phyloP scores from a whole-genome alignment of 345 rosid genomes.

The Camelina hispida region DNA sequence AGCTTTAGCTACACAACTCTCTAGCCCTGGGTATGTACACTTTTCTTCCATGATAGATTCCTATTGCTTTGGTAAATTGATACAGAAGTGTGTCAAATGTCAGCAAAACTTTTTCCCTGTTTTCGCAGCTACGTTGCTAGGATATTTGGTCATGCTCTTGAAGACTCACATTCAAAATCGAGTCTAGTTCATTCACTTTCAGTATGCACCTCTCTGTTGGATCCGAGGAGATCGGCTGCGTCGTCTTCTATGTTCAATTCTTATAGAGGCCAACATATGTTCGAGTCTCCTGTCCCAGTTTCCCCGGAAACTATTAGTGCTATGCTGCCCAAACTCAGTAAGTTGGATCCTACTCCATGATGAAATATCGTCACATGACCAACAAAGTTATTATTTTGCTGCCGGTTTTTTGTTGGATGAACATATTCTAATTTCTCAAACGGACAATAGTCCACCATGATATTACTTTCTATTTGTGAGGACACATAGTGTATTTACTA shows the following conservation, averaged over 20 bases:
- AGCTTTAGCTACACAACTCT: slow-evolving; percentile 86
- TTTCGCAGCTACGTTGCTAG: slow-evolving; percentile 79
- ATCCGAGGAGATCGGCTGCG: slow-evolving; percentile 80
- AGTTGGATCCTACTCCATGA: slow-evolving; percentile 42
- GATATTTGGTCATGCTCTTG: slow-evolving; percentile 94
- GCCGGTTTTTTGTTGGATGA: slow-evolving; percentile 15
- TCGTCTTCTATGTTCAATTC: slow-evolving; percentile 77
- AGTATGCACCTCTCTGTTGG: slow-evolving; percentile 93
- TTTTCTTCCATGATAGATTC: slow-evolving; percentile 26
- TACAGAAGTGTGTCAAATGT: slow-evolving; percentile 17
- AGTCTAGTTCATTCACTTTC: slow-evolving; percentile 93
- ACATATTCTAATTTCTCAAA: slow-evolving; percentile 17
- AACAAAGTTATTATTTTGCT: slow-evolving; percentile 1
- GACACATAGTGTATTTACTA: slow-evolving; percentile 2
- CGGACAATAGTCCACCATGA: background rate
- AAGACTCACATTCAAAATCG: slow-evolving; percentile 87
- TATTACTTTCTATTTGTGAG: slow-evolving; percentile 13
- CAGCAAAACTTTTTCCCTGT: slow-evolving; percentile 22
- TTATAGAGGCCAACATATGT: slow-evolving; percentile 80
- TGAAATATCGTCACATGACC: slow-evolving; percentile 26
- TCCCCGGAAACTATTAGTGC: slow-evolving; percentile 86
- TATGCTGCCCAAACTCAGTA: slow-evolving; percentile 96
- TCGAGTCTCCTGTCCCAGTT: slow-evolving; percentile 73
- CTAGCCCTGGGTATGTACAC: slow-evolving; percentile 75
- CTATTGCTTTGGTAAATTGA: slow-evolving; percentile 10